Evolutionary conservation across 441 rosid species (phyloP), one percentile per base, ranked within the genome.

Genomic region (Adansonia grandidieri): DNA sequence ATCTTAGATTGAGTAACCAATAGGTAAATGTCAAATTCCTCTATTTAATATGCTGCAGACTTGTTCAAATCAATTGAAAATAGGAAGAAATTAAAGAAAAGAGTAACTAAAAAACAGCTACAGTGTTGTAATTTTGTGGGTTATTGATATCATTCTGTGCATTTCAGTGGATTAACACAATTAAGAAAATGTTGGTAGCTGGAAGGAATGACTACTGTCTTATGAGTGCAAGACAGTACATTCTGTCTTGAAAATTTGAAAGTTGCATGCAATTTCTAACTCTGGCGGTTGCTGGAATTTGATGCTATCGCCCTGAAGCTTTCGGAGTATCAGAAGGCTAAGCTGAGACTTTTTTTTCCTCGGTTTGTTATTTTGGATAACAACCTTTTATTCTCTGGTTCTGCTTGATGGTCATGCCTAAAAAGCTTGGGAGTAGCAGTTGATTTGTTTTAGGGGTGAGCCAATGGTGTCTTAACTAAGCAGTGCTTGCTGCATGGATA

Each of bases 61-160:
- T 40, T 65, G 22, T 40, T 65, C 48, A 65, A 42, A 40, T 65
- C 70, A 2, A 67, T 44, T 67, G 44, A 32, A 62, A 63, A 19
- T 63, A 5, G 20, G 62, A 19, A 57, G 45, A 32, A 63, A 32
- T 5, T 32, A 13, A 32, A 63, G 45, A 63, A 63, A 28, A 9
- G 42, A 28, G 42, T 4, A 62, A 13, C 17, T 10, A 24, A 62
- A 28, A 63, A 14, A 14, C 32, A 19, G 24, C 28, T 57, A 1
- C 10, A 65, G 5, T 65, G 47, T 65, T 65, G 22, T 65, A n/a
- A 15, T 7, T 7, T n/a, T 40, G 22, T 40, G 22, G 68, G 70
- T 8, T 8, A 17, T 40, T 8, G 57, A 69, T 69, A 11, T 69
- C 13, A 2, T 47, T 22, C 72, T 47, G 54, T 48, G 40, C 37